Base-by-base conservation (phyloP, 129 eudicot species). In the Flaveria bidentis region DNA sequence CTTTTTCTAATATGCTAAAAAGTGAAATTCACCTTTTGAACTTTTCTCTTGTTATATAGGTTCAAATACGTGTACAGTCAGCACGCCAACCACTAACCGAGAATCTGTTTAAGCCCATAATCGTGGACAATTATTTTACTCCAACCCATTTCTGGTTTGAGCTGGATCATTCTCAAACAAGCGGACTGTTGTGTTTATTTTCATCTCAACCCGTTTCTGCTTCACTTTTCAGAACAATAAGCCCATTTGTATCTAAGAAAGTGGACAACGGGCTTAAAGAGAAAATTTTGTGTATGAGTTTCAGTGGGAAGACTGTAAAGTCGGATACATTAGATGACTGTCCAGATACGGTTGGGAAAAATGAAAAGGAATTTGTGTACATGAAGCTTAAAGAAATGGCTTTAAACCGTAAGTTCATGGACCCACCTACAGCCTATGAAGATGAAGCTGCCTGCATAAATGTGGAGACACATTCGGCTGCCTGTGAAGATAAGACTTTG, bases 101-200 rank as follows among this genome's bases (percentile, higher is more conserved):
- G 76, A 46, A 68, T 55, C 92, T 84, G 84, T 92, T 90, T 65
- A 83, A 85, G 82, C 90, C 94, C 71, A 82, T 88, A 44, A 90
- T 92, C 26, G 0, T 39, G 14, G 96, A 80, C 78, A 92, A 92
- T 75, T 92, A 92, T 78, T 92, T 79, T 57, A 56, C 12, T 74
- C 77, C 9, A 0, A 25, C 15, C 45, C 93, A 73, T 82, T 92
- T 92, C 83, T 77, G 90, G 92, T 92, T 89, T 85, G 96, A 90
- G 85, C 82, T 92, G 72, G 98, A 92, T 80, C 92, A 85, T 88
- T 83, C 84, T 69, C 98, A 92, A 85, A 72, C 89, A 46, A 80
- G 61, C 68, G 83, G 61, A 69, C 75, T 92, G 71, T 71, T 81
- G 39, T 79, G 88, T 69, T 73, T 84, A 47, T 79, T 92, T 61